Base-by-base conservation (phyloP, 768 basidiomycete genomes). In the Tricholoma flavovirens region DNA sequence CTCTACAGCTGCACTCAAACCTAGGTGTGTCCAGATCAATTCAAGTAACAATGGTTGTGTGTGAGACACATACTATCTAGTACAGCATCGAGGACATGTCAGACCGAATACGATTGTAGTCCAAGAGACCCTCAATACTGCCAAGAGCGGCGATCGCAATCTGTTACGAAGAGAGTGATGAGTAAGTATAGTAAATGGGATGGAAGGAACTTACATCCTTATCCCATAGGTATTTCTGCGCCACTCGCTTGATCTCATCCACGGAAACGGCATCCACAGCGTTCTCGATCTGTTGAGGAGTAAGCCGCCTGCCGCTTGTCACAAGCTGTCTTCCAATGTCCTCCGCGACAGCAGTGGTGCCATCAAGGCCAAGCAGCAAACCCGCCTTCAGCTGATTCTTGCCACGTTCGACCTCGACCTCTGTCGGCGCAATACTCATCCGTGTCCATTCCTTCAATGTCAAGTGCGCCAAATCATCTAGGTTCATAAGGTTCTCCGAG, bases 361-460 rank as follows among this genome's bases (percentile, higher is more conserved):
- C 97, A 64, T 98, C 97, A 42, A 98, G 77, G 56, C 87, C 80
- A 50, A 99, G 83, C 42, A 99, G 77, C 62, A 98, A 76, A 55
- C 87, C 88, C 52, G 96, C 95, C 80, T 98, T 99, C 63, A 98
- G 85, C 76, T 98, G 97, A 68, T 90, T 93, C 83, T 99, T 99
- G 51, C 96, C 94, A 48, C 97, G 84, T 81, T 98, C 95, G 59
- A 98, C 93, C 74, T 96, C 94, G 32, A 83, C 81, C 32, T 82
- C 77, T 2, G 87, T 87, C 5, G 95, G 94, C 11, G 83, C 81
- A 58, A 91, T 84, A 60, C 88, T 89, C 93, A 98, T 94, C 60
- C 96, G 82, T 15, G 91, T 86, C 95, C 94, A 98, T 76, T 97
- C 95, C 72, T 82, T 86, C 58, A 99, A 78, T 15, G 94, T 96